Conservation (phyloP, 768 basidiomycete species). For the Agaricus sinodeliciosus region DNA sequence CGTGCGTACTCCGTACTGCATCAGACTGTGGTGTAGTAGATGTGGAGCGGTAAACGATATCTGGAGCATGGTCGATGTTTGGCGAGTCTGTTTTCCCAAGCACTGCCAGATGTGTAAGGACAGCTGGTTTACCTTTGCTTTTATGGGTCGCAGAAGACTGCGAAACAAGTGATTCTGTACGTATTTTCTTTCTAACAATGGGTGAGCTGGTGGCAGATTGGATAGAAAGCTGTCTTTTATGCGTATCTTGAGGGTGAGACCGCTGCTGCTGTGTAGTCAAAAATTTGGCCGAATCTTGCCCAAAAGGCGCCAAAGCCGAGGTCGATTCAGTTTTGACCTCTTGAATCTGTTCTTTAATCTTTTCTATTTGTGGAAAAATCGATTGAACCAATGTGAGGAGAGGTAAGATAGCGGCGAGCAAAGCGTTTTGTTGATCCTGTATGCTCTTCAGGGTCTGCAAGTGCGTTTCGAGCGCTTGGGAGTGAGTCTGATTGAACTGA, state of each 20-base stretch:
- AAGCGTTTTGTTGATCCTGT: slow-evolving; percentile 54
- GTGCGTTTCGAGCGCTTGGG: slow-evolving; percentile 44
- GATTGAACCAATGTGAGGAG: slow-evolving; percentile 56
- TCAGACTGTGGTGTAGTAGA: background rate
- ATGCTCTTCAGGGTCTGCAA: slow-evolving; percentile 50
- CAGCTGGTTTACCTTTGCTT: background rate
- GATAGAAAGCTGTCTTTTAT: slow-evolving; percentile 2
- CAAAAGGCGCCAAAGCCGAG: background rate
- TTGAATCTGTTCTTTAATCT: slow-evolving; percentile 9
- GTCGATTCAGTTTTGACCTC: background rate
- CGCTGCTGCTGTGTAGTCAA: background rate
- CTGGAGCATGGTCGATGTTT: background rate
- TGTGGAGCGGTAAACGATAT: background rate
- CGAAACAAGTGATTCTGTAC: background rate
- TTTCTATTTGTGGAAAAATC: slow-evolving; percentile 50
- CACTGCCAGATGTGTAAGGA: background rate
- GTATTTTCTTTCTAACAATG: background rate
- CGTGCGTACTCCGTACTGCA: background rate
- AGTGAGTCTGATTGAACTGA: slow-evolving; percentile 42
- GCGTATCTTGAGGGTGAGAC: background rate
- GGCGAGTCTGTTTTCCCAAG: background rate
- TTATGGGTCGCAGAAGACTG: background rate
- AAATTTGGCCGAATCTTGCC: background rate
- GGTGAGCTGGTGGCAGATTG: background rate
- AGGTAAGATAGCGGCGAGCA: slow-evolving; percentile 49